Base-by-base conservation (phyloP, 23 red algal genomes). In the Cyanidioschyzon merolae region DNA sequence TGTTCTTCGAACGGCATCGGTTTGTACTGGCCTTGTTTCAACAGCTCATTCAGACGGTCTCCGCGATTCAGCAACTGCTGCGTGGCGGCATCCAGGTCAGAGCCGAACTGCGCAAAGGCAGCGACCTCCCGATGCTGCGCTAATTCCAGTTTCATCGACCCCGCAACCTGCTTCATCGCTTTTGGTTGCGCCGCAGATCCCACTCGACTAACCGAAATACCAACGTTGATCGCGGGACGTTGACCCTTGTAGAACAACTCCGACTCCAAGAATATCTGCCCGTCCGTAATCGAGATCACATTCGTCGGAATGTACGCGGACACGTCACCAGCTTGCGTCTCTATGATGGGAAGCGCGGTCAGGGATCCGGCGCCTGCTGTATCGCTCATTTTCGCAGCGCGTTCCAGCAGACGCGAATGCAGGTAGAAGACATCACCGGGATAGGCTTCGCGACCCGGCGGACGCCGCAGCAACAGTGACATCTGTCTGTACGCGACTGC, bases 231-330 rank as follows among this genome's bases (percentile, higher is more conserved):
- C 21, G 93, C 93, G n/a, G 93, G 93, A 38, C 93, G 84, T 50
- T 91, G 88, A 37, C 93, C 93, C 83, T 96, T 91, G 87, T 96
- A 96, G 84, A 96, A 96, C 1, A 96, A 83, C 74, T 96, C 93
- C 51, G 93, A 83, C 77, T 96, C 93, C 79, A 96, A 79, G 85
- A 96, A 96, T 40, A 96, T 89, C 83, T 96, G 93, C 39, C 93
- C 93, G 83, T 96, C 93, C 0, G 93, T 96, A 51, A 96, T 96
- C 37, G 88, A 91, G 80, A 96, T 96, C 38, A 96, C 93, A 79
- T 96, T 96, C 1, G 92, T 96, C 16, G 92, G 92, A 67, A 96
- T 89, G 57, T 96, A 96, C 1, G 92, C 92, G 26, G 92, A 96
- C 67, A 96, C 92, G 80, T 96, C 92, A 77, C 92, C 92, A 38